phyloP scores from a whole-genome alignment of 2,329 filamentous ascomycete genomes.

The Clarireedia monteithiana region DNA sequence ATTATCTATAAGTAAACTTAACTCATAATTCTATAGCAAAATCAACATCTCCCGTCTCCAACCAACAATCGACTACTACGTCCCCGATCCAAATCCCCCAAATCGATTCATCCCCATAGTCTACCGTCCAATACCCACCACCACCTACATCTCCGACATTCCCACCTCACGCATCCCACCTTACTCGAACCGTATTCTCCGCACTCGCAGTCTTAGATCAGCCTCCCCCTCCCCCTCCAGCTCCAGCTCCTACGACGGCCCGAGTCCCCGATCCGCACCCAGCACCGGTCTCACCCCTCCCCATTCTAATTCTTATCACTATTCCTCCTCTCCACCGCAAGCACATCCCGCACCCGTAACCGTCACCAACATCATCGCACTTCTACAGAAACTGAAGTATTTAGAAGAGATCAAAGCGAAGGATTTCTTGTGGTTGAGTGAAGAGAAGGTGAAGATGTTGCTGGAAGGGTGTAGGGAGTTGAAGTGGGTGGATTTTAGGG shows the following conservation, averaged over 20 bases:
- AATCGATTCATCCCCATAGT: background rate
- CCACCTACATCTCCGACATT: constrained; percentile 13
- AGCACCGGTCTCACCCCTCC: background rate
- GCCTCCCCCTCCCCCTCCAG: no score
- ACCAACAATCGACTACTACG: constrained; percentile 14
- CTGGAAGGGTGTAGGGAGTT: constrained; percentile 5
- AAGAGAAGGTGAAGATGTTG: constrained; percentile 1
- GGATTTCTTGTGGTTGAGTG: constrained; percentile 13
- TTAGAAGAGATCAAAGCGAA: constrained; percentile 14
- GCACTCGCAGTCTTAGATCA: no score
- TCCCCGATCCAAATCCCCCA: constrained; percentile 3
- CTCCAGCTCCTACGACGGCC: no score
- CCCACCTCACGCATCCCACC: background rate
- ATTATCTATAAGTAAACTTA: background rate
- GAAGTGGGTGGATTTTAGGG: constrained; percentile 16
- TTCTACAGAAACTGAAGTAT: constrained; percentile 9
- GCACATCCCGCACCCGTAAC: constrained; percentile 11
- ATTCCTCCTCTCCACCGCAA: constrained; percentile 8
- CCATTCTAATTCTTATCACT: background rate
- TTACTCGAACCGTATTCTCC: constrained; percentile 9
- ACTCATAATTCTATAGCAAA: constrained; percentile 2
- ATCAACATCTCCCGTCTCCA: constrained; percentile 17
- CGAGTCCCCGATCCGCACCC: no score
- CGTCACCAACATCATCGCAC: constrained; percentile 13
- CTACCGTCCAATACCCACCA: background rate